Evolutionary conservation across 208 protist genomes (phyloP).

Genomic region (Trypanosomatidae sp.): DNA sequence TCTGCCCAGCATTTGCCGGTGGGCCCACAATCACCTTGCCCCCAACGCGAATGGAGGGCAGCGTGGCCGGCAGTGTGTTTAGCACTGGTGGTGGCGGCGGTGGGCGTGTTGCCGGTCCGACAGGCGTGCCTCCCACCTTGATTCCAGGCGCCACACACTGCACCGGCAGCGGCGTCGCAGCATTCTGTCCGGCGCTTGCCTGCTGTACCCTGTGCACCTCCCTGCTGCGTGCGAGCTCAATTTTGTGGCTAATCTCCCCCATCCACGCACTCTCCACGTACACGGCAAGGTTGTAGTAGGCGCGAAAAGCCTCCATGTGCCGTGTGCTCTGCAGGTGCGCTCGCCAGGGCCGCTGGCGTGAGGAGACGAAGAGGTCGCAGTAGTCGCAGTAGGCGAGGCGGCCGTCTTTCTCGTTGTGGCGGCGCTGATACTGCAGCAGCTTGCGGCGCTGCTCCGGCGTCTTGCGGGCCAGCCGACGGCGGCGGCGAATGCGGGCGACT

Average conservation of each 20-base stretch:
- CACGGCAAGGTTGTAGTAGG: constrained; percentile 62
- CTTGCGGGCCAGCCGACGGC: constrained; percentile 43
- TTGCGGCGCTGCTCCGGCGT: constrained; percentile 61
- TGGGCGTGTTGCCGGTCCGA: background rate
- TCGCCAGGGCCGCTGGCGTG: constrained; percentile 35
- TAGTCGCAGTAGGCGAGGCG: constrained; percentile 85
- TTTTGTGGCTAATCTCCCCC: constrained; percentile 33
- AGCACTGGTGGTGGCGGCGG: constrained; percentile 6
- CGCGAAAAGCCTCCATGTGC: constrained; percentile 66
- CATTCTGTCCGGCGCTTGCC: constrained; percentile 25
- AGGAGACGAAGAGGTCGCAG: constrained; percentile 85
- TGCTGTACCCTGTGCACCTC: constrained; percentile 33
- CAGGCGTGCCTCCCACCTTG: constrained; percentile 48
- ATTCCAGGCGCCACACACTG: constrained; percentile 38
- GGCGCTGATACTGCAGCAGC: constrained; percentile 58
- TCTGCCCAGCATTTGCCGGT: too few species aligned
- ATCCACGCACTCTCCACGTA: constrained; percentile 60
- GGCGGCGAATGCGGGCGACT: constrained; percentile 31
- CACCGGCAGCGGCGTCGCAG: constrained; percentile 31
- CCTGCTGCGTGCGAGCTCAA: constrained; percentile 34
- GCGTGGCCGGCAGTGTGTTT: too few species aligned
- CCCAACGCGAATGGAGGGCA: too few species aligned
- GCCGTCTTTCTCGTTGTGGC: constrained; percentile 84
- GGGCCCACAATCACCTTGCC: too few species aligned
- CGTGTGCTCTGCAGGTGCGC: constrained; percentile 52